A percentile compares a stretch with the other conserved stretches of the same genome.
These are phyloP conservation scores for Globisporangium megalacanthum DNA, from an alignment of 352 stramenopile species.

Conservation along the genomic window DNA sequence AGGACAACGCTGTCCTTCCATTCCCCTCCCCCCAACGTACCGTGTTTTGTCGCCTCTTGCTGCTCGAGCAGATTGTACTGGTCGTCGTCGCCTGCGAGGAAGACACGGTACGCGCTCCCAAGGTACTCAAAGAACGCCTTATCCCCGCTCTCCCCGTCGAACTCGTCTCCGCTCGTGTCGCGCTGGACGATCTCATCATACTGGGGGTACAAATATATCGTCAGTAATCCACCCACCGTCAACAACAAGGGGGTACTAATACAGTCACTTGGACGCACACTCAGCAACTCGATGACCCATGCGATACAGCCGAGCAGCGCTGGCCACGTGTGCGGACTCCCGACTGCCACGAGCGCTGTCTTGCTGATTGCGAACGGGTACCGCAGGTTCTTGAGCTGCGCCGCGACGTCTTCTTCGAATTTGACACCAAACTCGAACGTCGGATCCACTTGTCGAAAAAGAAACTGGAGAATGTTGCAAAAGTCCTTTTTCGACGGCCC, in stretches of 20 bases:
- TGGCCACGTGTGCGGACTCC: constrained; percentile 95
- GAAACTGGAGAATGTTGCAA: constrained; percentile 95
- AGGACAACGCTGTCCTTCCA: not conserved
- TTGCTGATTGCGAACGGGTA: constrained; percentile 98
- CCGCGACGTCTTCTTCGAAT: constrained; percentile 72
- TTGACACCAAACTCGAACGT: constrained; percentile 77
- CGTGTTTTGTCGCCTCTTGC: constrained; percentile 50
- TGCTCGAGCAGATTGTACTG: constrained; percentile 83
- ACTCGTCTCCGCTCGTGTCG: constrained; percentile 45
- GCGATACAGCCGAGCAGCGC: constrained; percentile 93
- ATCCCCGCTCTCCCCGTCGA: constrained; percentile 74
- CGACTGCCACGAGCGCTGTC: constrained; percentile 91
- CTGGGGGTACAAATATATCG: constrained; percentile 14
- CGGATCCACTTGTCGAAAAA: constrained; percentile 94
- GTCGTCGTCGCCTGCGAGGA: constrained; percentile 93
- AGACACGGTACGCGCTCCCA: constrained; percentile 87
- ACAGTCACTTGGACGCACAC: constrained; percentile 32
- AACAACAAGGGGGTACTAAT: constrained; percentile 3
- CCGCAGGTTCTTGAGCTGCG: constrained; percentile 63
- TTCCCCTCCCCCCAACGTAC: constrained; percentile 14
- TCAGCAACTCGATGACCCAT: constrained; percentile 96
- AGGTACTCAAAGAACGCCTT: constrained; percentile 96
- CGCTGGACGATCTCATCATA: constrained; percentile 84
- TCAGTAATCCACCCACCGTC: not conserved
- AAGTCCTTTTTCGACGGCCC: constrained; percentile 97